A percentile compares a stretch with the other conserved stretches of the same genome.
phyloP scores from a whole-genome alignment of 345 rosid species.

The Excoecaria agallocha region DNA sequence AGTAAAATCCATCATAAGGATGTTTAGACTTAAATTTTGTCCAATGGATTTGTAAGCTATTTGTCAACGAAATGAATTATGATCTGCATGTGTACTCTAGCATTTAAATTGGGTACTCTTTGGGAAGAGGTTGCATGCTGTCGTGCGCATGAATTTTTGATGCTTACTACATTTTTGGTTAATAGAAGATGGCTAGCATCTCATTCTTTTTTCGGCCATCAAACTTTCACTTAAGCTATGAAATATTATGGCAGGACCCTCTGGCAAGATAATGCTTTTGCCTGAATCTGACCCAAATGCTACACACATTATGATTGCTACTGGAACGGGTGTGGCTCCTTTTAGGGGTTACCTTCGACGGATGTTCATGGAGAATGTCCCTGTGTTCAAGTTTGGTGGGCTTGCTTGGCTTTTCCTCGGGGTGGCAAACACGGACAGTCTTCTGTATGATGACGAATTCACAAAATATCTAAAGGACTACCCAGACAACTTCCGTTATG shows the following conservation, averaged over 20 bases:
- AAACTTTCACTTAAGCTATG: background rate
- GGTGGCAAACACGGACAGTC: constrained; percentile 93
- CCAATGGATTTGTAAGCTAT: background rate
- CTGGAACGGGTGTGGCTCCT: constrained; percentile 97
- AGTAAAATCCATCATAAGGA: too few species aligned
- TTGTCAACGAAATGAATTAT: background rate
- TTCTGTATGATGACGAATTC: constrained; percentile 89
- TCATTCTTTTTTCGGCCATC: background rate
- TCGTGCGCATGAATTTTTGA: background rate
- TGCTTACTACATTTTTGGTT: background rate
- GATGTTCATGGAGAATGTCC: constrained; percentile 93
- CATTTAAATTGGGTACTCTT: background rate
- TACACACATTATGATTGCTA: constrained; percentile 95
- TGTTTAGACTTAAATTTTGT: too few species aligned
- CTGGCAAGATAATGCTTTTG: constrained; percentile 96
- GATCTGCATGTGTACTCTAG: too few species aligned
- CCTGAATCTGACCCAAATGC: constrained; percentile 82
- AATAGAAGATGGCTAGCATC: background rate
- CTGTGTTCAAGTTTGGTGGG: constrained; percentile 73
- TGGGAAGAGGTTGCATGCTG: background rate
- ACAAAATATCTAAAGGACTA: constrained; percentile 65
- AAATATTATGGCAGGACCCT: constrained; percentile 63
- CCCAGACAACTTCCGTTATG: constrained; percentile 80
- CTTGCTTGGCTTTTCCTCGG: constrained; percentile 99
- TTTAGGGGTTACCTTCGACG: constrained; percentile 93